Evolutionary conservation across 2,329 filamentous ascomycete genomes (phyloP), one percentile per base, ranked within the genome.

Genomic region (Aureobasidium lini): DNA sequence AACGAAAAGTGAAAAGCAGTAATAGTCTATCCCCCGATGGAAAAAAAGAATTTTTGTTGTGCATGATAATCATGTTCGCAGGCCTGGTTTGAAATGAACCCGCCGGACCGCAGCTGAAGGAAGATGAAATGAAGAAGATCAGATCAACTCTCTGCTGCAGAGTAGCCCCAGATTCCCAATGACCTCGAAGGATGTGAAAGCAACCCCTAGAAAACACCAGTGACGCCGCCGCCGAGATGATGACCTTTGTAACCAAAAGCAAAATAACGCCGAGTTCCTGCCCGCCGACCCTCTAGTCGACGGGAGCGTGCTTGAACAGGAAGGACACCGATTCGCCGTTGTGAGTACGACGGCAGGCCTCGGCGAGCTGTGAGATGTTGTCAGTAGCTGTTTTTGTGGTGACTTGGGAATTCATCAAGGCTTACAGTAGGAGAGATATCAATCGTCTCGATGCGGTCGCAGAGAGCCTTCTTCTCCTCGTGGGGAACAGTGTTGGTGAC

Each of bases 401-500:
- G 39, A 13, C 13, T 13, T 9, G 44, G n/a, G 49, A 40, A 42
- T 11, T 5, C n/a, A 6, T 15, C 10, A 32, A 8, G 28, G 72
- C 76, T 73, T 64, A 78, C 76, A 37, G 91, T 96, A 43, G 89
- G 88, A 68, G 88, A 90, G 67, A 96, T 90, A 74, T 96, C 92
- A 71, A 96, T 95, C 60, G 92, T 92, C 74, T 91, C 86, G 64
- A 96, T 83, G 74, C 89, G 87, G 60, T 85, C 81, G 75, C 92
- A 95, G 43, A 81, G 75, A 69, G 87, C 84, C 71, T 88, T 86
- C 80, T 95, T 93, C 71, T 90, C 88, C 64, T 86, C 84, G 65
- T 90, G 82, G 4, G 88, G 88, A 11, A 93, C 88, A 1, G 89
- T 96, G 76, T 96, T 96, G 50, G 92, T 96, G 37, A 95, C 90